Evolutionary conservation across 2,329 filamentous ascomycete genomes (phyloP), one percentile per base, ranked within the genome.

Genomic region (Neophaeococcomyces aloes): DNA sequence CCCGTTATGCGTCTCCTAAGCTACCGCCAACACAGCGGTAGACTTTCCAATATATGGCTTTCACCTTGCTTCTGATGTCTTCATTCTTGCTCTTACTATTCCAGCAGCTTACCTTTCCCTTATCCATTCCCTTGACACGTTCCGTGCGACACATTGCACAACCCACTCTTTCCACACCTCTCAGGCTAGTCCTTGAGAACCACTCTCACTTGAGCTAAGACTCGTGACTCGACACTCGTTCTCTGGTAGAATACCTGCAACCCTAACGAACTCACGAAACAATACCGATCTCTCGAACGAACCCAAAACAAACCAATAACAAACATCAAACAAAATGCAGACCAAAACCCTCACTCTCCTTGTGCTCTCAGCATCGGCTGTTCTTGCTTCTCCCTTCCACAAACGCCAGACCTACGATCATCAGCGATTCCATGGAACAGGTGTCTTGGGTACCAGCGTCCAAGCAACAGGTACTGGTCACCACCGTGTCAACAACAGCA

Each of bases 131-230:
- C 47, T 55, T 48, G 46, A 55, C 53, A 55, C 48, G 53, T 54
- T 54, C 36, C 53, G 53, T 55, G 53, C 53, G 48, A 52, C 53
- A 55, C 52, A 55, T 30, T 45, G 53, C 53, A 55, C 53, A 46
- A 45, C 46, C 32, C 46, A 52, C 45, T 53, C 54, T 36, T 48
- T 55, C 32, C 15, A 36, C 35, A 27, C 34, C 32, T 43, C 48
- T 49, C 42, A 53, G 53, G 53, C 53, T 55, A 52, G 51, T 48
- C 53, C 51, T 51, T 47, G 25, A 38, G 36, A 48, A 34, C 46
- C 42, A 36, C 44, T 45, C 39, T 48, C 51, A 49, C 49, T 50
- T 46, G 53, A 55, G 51, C 51, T 47, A n/a, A 53, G 47, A 49
- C 53, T 53, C 53, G 49, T 46, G 52, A 46, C 31, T 18, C 34